Evolutionary conservation across 176 grass and related monocot species (phyloP), one percentile per base, ranked within the genome.

Genomic region (Pontederia paniculata): DNA sequence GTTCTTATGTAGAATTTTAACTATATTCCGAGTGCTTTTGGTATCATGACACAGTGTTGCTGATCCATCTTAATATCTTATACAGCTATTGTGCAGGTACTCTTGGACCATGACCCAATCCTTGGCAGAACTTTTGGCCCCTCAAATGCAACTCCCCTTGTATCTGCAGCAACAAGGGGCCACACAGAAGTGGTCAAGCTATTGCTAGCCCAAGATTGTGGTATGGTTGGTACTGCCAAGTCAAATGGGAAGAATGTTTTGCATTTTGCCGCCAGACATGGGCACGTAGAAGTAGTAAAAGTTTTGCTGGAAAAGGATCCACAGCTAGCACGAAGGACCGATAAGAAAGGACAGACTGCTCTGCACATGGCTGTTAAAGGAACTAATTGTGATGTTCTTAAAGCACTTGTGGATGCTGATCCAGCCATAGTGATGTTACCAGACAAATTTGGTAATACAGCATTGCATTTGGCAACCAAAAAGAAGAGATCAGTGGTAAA

Each of bases 391-490:
- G 64, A 51, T 14, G 49, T 67, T 13, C 8, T 67, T 25, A 20
- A 18, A 21, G 64, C 64, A 16, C 28, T 67, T n/a, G 64, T 67
- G 9, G 28, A 67, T 28, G 64, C 64, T 3, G 64, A 67, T 53
- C 64, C 64, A 8, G 64, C 64, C 50, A 67, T 67, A 4, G 64
- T 67, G 12, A 67, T 67, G 64, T 8, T 67, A 22, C 64, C 64
- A 1, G 64, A 67, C 23, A 67, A 52, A 42, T 42, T 18, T 17
- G 64, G 64, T 8, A 67, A 67, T 17, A 67, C 64, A 9, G 63
- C 63, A 23, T 52, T 66, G 16, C 63, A 53, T 43, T 9, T 53
- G 11, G 63, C 63, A 5, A 66, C 63, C 16, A 66, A 28, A 43
- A 66, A 66, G 22, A 66, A 53, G 63, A 52, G 49, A 18, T 48